These are phyloP conservation scores for Trichomonas vaginalis DNA, from an alignment of 208 protist species.

Conservation along the genomic window DNA sequence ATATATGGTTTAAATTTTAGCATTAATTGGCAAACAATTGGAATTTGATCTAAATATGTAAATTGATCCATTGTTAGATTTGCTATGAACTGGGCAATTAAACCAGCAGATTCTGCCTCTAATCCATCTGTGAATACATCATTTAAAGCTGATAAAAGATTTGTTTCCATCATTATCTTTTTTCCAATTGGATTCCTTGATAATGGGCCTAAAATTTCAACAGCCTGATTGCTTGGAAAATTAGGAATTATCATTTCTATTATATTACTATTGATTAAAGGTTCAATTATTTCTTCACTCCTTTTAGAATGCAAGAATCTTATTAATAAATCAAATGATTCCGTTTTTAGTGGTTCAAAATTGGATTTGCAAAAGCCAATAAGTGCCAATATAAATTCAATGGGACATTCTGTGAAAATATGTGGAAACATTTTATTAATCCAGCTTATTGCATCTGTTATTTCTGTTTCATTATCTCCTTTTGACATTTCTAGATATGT, in stretches of 20 bases:
- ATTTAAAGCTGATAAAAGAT: neutral
- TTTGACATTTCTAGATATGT: neutral
- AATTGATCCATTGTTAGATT: neutral
- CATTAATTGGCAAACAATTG: neutral
- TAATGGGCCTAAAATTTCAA: neutral
- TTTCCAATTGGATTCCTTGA: neutral
- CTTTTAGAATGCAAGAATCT: neutral
- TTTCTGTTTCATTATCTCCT: neutral
- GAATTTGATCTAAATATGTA: neutral
- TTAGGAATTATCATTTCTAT: neutral
- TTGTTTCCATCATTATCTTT: neutral
- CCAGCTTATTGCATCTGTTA: neutral
- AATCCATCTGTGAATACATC: neutral
- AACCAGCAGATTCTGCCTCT: neutral
- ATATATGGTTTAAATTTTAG: neutral
- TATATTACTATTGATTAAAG: neutral
- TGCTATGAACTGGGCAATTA: neutral
- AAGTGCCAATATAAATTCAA: neutral
- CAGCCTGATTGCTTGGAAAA: neutral
- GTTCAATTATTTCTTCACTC: neutral
- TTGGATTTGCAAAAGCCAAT: neutral
- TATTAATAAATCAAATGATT: neutral
- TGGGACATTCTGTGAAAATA: neutral
- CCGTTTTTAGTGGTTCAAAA: neutral
- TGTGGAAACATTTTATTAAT: neutral